Evolutionary conservation across 306 rosid species (phyloP), one percentile per base, ranked within the genome.

Genomic region (Citrullus colocynthis): DNA sequence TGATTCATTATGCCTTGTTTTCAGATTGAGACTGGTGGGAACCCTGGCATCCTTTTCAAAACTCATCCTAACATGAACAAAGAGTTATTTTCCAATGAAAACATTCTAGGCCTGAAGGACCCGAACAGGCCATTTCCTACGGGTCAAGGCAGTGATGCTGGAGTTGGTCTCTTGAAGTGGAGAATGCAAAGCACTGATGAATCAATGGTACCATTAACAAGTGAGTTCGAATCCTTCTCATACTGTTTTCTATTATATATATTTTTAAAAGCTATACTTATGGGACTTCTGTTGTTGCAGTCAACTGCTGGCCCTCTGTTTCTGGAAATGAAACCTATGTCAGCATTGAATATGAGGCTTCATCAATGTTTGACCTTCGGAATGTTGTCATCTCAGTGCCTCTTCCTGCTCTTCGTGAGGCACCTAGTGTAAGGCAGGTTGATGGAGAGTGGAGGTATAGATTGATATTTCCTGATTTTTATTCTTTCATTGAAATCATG

Each of bases 291-390:
- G 75, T 21, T 85, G 37, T 78, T 91, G 84, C 93, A 92, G 99
- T 96, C 87, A 96, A 92, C 86, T 96, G 99, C 82, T 96, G 97
- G 99, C 99, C 99, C 71, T 89, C 98, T 61, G 91, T 90, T 82
- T 96, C 97, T 85, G 98, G 99, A 79, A 91, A 88, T 83, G 99
- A 92, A 82, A 95, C 97, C 80, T 95, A 89, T 77, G 99, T 95
- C 65, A 95, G 89, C 87, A 90, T 95, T 85, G 99, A 95, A 77
- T 95, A 95, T 34, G 99, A 95, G 67, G 96, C 99, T 77, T 90
- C 97, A 12, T 82, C 97, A 74, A 81, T 90, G 93, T 95, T 95
- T 81, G 97, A 92, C 75, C 90, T 95, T 83, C 89, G 82, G 79
- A 95, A 90, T 84, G 96, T 95, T 51, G 87, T 88, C 86, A 84